These are phyloP conservation scores for Luzula sylvatica DNA, from an alignment of 176 grass and related monocot genomes.

Conservation along the genomic window DNA sequence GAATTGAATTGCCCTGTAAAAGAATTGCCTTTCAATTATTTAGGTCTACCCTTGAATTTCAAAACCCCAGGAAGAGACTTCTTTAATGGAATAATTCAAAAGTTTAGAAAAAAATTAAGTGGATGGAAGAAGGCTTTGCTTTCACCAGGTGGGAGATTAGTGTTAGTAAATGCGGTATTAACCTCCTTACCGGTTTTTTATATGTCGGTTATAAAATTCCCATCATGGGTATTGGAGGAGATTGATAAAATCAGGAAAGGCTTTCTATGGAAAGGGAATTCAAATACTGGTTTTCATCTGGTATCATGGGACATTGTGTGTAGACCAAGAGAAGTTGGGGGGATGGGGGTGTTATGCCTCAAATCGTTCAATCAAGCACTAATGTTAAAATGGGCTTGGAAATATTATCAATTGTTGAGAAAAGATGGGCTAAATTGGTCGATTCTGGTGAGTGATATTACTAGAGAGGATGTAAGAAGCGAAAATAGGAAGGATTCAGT, in stretches of 20 bases:
- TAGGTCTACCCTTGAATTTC: neutral
- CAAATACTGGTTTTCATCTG: neutral
- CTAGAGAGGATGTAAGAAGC: no score
- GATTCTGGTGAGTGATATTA: no score
- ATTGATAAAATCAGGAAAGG: no score
- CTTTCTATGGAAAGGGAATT: no score
- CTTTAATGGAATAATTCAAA: neutral
- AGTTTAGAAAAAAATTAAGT: neutral
- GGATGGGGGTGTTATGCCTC: neutral
- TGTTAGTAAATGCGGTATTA: no score
- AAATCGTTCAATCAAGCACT: neutral
- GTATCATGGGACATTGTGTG: neutral
- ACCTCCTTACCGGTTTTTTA: neutral
- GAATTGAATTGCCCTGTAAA: neutral
- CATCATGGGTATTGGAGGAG: neutral
- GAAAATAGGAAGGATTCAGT: no score
- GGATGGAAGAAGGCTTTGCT: neutral
- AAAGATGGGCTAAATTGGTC: neutral
- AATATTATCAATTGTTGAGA: neutral
- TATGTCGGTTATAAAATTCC: neutral
- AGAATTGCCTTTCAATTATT: neutral
- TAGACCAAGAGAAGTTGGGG: no score
- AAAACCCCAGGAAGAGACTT: neutral
- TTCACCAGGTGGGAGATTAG: neutral
- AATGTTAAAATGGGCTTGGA: neutral